Evolutionary conservation across 2,329 filamentous ascomycete species (phyloP), one percentile per base, ranked within the genome.

Genomic region (Colletotrichum orbiculare): DNA sequence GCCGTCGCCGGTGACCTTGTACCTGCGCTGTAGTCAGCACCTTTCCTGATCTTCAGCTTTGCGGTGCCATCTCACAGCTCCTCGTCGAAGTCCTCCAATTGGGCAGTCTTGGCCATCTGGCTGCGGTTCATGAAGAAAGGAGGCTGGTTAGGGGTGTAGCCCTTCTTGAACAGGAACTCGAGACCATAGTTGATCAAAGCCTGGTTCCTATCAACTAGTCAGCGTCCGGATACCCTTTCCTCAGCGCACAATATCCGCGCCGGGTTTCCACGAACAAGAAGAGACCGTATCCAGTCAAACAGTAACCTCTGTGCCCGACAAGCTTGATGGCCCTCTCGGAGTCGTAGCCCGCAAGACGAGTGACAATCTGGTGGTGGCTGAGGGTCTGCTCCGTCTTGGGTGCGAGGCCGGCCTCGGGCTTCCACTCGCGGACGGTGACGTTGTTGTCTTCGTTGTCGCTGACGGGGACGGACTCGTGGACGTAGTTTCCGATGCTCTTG

Each of bases 21-120:
- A 99, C 55, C 60, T 64, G 17, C 12, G 43, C 6, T 12, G 8
- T 13, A 17, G 52, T 61, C 45, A 56, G 46, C 17, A 12, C 43
- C 12, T 41, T n/a, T 17, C 15, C 15, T 6, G n/a, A 2, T 46
- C 12, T 8, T 8, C 35, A 8, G 35, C 17, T 33, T 25, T 33
- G 17, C 46, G 4, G n/a, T 11, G 46, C 5, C 33, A 10, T 35
- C 60, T 43, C 49, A 66, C 55, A 99, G 83, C 79, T 98, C 95
- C 77, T 98, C 96, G 74, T 99, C 96, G 74, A 99, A 99, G 74
- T 97, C 92, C 71, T 96, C 94, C 34, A 99, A 88, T 80, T 99
- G 96, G 2, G 96, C 96, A 0, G 96, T 99, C 85, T 98, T 98
- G 66, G 92, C 94, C 96, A 99, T 99, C 77, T 93, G 91, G 54